Percentiles rank a stretch among this genome's conserved stretches.
Evolutionary conservation across 768 basidiomycete genomes (phyloP).

Genomic region (Hypsizygus marmoreus): DNA sequence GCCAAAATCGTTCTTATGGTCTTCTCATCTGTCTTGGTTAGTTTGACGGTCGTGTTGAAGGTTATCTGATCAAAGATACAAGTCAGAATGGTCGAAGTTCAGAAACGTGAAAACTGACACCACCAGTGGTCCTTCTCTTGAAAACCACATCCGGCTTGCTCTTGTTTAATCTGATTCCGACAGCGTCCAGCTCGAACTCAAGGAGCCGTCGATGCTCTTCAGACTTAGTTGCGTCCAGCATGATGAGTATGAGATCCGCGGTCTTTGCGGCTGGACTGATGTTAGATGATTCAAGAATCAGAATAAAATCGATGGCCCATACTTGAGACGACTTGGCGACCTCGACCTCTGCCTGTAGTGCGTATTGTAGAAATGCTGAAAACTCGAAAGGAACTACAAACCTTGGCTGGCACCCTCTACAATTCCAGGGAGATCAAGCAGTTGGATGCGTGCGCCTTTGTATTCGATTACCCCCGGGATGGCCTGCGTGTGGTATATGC

Average conservation of each 20-base stretch:
- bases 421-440: constrained; percentile 94
- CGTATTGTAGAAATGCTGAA: background rate
- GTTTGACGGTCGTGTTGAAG: constrained; percentile 89
- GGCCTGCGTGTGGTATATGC: constrained; percentile 49
- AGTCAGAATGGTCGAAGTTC: constrained; percentile 7
- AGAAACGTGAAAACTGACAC: constrained; percentile 51
- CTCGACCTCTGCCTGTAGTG: constrained; percentile 74
- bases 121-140: constrained; percentile 90
- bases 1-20: constrained; percentile 92
- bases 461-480: constrained; percentile 98
- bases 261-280: constrained; percentile 69
- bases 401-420: constrained; percentile 91
- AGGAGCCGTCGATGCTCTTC: constrained; percentile 87
- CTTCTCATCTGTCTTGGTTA: constrained; percentile 94
- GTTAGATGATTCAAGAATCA: constrained; percentile 7
- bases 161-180: constrained; percentile 94
- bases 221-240: constrained; percentile 92
- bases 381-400: constrained; percentile 5
- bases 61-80: constrained; percentile 59
- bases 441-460: constrained; percentile 88
- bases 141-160: constrained; percentile 91
- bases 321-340: constrained; percentile 95
- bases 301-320: constrained; percentile 20
- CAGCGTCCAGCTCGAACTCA: constrained; percentile 93
- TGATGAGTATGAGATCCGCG: constrained; percentile 89